Conservation (phyloP, 257 asterid genomes). For the Pogostemon cablin region DNA sequence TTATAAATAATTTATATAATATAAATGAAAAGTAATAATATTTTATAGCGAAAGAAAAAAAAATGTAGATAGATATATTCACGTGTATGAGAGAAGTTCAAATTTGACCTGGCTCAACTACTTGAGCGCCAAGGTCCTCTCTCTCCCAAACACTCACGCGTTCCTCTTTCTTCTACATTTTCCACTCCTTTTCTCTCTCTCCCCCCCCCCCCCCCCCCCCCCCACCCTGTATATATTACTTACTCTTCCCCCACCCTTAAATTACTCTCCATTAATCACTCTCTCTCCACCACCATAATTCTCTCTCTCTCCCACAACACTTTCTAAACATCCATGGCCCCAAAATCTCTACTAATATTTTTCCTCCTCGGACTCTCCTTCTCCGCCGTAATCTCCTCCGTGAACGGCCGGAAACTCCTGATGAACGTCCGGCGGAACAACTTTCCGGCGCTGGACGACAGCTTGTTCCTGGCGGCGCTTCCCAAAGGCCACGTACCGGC, state of each 20-base stretch:
- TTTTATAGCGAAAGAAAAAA: not conserved
- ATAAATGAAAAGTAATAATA: too few species aligned
- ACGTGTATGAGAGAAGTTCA: slow-evolving; percentile 18
- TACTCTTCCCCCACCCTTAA: slow-evolving; percentile 1
- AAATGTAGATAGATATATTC: not conserved
- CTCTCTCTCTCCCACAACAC: not conserved
- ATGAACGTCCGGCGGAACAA: slow-evolving; percentile 14
- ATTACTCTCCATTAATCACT: slow-evolving; percentile 31
- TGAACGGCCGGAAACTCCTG: slow-evolving; percentile 47
- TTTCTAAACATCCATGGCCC: slow-evolving; percentile 33
- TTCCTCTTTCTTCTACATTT: not conserved
- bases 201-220: not conserved
- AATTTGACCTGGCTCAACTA: slow-evolving; percentile 54
- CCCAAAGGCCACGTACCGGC: slow-evolving; percentile 53
- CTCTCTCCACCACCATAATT: not conserved
- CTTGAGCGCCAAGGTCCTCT: slow-evolving; percentile 43
- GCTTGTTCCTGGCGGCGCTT: slow-evolving; percentile 46
- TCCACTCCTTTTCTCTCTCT: not conserved
- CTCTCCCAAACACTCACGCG: slow-evolving; percentile 34
- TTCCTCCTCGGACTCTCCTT: slow-evolving; percentile 35
- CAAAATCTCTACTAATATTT: slow-evolving; percentile 21
- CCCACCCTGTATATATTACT: slow-evolving; percentile 8
- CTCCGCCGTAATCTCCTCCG: slow-evolving; percentile 33
- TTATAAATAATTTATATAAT: too few species aligned
- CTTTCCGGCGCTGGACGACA: slow-evolving; percentile 24